Conservation (phyloP, 2,329 filamentous ascomycete genomes). For the Aspergillus viridinutans region DNA sequence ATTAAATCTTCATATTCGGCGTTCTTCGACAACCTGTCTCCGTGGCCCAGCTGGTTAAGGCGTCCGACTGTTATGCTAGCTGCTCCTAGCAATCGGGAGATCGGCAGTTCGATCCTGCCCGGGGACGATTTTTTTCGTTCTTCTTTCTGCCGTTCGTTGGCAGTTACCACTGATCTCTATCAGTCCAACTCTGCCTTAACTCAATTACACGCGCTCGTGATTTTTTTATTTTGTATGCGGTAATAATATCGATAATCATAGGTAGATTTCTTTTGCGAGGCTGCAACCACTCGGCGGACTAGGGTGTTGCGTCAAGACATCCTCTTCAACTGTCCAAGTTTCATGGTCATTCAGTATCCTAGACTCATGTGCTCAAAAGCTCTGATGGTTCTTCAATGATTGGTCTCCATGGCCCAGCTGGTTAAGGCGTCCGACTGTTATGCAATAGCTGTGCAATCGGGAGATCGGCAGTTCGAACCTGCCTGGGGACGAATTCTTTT, state of each 20-base stretch:
- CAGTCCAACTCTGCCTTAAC: too few species aligned
- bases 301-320: too few species aligned
- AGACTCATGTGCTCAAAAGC: too few species aligned
- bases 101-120: background rate
- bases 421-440: background rate
- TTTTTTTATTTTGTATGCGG: too few species aligned
- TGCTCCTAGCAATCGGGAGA: background rate
- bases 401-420: background rate
- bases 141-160: background rate
- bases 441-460: background rate
- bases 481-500: background rate
- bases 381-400: rapidly evolving
- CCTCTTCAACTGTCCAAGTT: too few species aligned
- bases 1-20: background rate
- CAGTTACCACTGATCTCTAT: too few species aligned
- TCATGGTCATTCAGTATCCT: rapidly evolving
- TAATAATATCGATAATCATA: too few species aligned
- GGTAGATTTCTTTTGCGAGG: too few species aligned
- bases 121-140: background rate
- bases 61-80: background rate
- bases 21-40: background rate
- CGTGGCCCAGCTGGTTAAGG: background rate
- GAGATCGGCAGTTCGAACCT: background rate
- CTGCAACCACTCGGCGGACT: too few species aligned
- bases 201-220: too few species aligned